These are phyloP conservation scores for Calonectria pteridis DNA, from an alignment of 2,329 filamentous ascomycete species.

Conservation along the genomic window DNA sequence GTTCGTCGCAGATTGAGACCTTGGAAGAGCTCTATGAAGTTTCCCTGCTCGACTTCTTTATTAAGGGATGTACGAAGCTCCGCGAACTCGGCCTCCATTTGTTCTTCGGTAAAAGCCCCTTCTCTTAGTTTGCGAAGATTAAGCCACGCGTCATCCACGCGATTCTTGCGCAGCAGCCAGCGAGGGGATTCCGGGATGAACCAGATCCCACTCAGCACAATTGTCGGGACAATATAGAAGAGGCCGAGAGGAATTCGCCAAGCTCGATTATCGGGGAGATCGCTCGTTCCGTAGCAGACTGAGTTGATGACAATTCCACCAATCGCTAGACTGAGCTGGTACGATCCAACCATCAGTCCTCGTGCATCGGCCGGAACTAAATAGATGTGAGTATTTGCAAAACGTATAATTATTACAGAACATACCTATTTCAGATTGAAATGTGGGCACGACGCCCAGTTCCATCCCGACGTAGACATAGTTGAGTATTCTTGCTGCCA, in stretches of 20 bases:
- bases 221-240: constrained; percentile 37
- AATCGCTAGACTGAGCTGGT: constrained; percentile 48
- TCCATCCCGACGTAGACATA: constrained; percentile 43
- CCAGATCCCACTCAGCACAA: constrained; percentile 29
- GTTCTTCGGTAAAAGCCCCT: constrained; percentile 30
- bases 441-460: constrained; percentile 48
- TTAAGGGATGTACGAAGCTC: constrained; percentile 29
- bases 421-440: constrained; percentile 47
- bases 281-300: constrained; percentile 38
- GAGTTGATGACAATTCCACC: constrained; percentile 44
- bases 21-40: constrained; percentile 27
- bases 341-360: constrained; percentile 51
- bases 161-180: constrained; percentile 39
- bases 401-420: too few species aligned
- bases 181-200: constrained; percentile 44
- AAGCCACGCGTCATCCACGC: constrained; percentile 30
- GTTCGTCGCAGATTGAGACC: constrained; percentile 33
- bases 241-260: constrained; percentile 40
- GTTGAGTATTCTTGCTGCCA: constrained; percentile 39
- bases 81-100: constrained; percentile 33
- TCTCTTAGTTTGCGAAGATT: constrained; percentile 24
- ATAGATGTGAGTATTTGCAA: not conserved
- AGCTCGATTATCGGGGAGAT: constrained; percentile 32
- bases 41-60: constrained; percentile 35
- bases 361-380: constrained; percentile 46